Base-by-base conservation (phyloP, 2,329 filamentous ascomycete species). In the Diaporthe destruens region DNA sequence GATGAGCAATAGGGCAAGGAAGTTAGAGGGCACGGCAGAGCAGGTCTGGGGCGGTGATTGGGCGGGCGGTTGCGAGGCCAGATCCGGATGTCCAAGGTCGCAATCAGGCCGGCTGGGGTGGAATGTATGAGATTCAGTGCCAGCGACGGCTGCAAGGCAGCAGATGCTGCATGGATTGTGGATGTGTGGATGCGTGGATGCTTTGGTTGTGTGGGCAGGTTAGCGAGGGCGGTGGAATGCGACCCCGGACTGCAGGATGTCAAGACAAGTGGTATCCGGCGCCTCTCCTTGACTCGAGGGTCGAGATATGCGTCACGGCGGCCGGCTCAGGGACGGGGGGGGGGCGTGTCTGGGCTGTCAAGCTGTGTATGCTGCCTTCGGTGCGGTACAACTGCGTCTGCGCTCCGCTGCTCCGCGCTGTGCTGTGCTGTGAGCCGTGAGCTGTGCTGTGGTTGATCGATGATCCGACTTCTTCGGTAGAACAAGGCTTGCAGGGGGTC, bases 191-290 rank as follows among this genome's bases (percentile, higher is more conserved):
- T 42, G 39, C 16, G 39, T 57, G 36, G n/a, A 7, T 25, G 36
- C 23, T 34, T 42, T 29, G 54, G 6, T 32, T 49, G 42, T 8
- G 59, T 63, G 59, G 42, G 36, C 57, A 63, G 57, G 57, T 44
- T 44, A 57, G 36, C 56, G 42, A 65, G 61, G 44, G 44, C 44
- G 32, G 32, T 53, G 61, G 61, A 66, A 66, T 66, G 61, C 47
- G 47, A 53, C 61, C 61, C 61, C 61, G 61, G 61, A 66, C 61
- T 66, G 61, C 61, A 53, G 47, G 7, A 66, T 53, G 61, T 66
- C 61, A 66, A 66, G 61, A 53, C 12, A 36, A 51, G 61, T 66
- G 61, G 61, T 66, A 66, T 66, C 32, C 47, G 47, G 32, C 47
- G 61, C 29, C 44, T 53, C 32, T 66, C 61, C 61, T 66, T 66